Percentiles rank a stretch among this genome's conserved stretches.
phyloP scores from a whole-genome alignment of 75 land plant species.

The Pseudotsuga menziesii region DNA sequence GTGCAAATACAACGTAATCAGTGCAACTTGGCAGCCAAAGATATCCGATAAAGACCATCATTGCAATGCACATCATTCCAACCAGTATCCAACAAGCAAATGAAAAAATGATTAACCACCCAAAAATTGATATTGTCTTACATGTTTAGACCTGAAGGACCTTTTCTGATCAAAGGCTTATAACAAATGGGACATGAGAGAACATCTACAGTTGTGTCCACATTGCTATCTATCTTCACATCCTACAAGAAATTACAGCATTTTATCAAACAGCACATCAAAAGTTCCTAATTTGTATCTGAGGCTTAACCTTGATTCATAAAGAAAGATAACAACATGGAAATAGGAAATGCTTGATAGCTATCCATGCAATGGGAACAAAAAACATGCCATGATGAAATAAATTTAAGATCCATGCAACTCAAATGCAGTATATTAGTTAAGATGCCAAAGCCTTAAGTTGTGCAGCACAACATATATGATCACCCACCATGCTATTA shows the following conservation, averaged over 20 bases:
- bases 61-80: neutral
- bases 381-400: no score
- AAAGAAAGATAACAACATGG: no score
- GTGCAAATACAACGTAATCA: neutral
- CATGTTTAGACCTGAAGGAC: conserved; percentile 35
- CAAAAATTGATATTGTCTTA: conserved; percentile 21
- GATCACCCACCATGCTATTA: no score
- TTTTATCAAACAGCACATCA: no score
- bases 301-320: no score
- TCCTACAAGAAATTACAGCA: conserved; percentile 4
- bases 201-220: conserved; percentile 10
- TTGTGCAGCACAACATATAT: no score
- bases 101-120: neutral
- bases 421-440: no score
- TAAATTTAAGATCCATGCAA: no score
- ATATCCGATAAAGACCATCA: neutral
- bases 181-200: conserved; percentile 79
- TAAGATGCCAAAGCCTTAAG: no score
- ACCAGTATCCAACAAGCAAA: conserved; percentile 5
- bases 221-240: neutral
- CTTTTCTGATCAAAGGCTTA: conserved; percentile 32
- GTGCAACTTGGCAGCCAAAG: neutral
- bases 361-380: no score
- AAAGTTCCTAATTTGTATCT: no score
- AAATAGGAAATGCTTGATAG: no score